Conservation (phyloP, 2,329 filamentous ascomycete genomes). For the Didymella arachidicola region DNA sequence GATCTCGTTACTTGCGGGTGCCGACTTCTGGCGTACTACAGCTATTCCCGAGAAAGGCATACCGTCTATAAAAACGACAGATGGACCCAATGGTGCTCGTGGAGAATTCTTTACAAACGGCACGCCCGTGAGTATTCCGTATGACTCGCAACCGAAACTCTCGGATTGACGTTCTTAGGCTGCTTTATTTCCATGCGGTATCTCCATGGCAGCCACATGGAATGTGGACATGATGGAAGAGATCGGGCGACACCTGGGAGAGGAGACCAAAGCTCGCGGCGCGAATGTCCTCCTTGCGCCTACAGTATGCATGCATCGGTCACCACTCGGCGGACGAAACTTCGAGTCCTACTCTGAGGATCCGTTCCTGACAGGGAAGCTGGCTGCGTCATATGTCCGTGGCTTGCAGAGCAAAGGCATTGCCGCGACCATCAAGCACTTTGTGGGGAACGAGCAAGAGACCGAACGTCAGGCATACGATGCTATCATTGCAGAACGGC, state of each 20-base stretch:
- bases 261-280: slow-evolving; percentile 76
- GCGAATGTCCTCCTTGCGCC: slow-evolving; percentile 77
- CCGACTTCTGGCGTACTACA: slow-evolving; percentile 75
- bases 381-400: slow-evolving; percentile 75
- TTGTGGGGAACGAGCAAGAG: slow-evolving; percentile 77
- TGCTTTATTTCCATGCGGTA: slow-evolving; percentile 79
- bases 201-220: slow-evolving; percentile 81
- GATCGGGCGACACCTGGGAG: slow-evolving; percentile 74
- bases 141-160: background rate
- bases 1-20: slow-evolving; percentile 57
- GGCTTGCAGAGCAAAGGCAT: slow-evolving; percentile 77
- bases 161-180: slow-evolving; percentile 58
- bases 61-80: slow-evolving; percentile 70
- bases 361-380: slow-evolving; percentile 75
- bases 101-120: slow-evolving; percentile 71
- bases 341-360: slow-evolving; percentile 91
- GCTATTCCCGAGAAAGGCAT: slow-evolving; percentile 66
- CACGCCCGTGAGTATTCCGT: slow-evolving; percentile 48
- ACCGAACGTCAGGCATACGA: slow-evolving; percentile 71
- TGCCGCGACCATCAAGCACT: slow-evolving; percentile 81
- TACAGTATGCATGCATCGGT: slow-evolving; percentile 82
- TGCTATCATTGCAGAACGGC: slow-evolving; percentile 69
- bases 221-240: slow-evolving; percentile 73
- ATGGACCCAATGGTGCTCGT: slow-evolving; percentile 74
- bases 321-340: slow-evolving; percentile 82